Conservation (phyloP, 2,329 filamentous ascomycete species). For the Colletotrichum sp. region DNA sequence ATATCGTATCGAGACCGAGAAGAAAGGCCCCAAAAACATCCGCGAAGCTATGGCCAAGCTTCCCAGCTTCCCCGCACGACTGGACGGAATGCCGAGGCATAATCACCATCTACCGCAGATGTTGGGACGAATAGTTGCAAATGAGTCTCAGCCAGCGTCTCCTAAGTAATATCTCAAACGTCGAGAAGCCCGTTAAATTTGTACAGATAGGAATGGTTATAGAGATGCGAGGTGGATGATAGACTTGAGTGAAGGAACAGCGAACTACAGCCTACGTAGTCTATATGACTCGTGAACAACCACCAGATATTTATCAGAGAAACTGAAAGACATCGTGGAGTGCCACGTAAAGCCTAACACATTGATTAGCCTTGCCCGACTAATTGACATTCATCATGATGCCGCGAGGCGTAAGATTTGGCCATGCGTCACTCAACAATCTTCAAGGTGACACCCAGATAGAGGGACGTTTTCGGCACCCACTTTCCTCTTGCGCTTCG, state of each 20-base stretch:
- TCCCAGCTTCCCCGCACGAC: constrained; percentile 1
- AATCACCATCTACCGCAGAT: neutral
- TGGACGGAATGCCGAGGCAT: neutral
- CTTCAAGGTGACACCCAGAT: neutral
- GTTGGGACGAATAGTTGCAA: neutral
- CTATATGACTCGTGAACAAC: neutral
- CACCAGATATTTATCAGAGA: neutral
- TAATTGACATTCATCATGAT: neutral
- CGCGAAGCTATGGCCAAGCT: neutral
- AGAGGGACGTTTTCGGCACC: neutral
- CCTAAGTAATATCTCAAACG: neutral
- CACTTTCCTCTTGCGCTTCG: neutral
- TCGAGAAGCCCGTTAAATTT: neutral
- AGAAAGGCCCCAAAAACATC: too few species aligned
- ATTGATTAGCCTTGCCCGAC: neutral
- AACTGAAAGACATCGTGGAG: neutral
- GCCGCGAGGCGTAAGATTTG: neutral
- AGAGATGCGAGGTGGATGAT: neutral
- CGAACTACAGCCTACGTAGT: neutral
- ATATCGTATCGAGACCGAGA: neutral
- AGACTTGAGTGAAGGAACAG: neutral
- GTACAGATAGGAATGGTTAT: accelerated
- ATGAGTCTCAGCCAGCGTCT: neutral
- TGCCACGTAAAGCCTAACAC: neutral
- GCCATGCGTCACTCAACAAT: neutral